Base-by-base conservation (phyloP, 192 early-diverging fungal species). In the Coemansia erecta region DNA sequence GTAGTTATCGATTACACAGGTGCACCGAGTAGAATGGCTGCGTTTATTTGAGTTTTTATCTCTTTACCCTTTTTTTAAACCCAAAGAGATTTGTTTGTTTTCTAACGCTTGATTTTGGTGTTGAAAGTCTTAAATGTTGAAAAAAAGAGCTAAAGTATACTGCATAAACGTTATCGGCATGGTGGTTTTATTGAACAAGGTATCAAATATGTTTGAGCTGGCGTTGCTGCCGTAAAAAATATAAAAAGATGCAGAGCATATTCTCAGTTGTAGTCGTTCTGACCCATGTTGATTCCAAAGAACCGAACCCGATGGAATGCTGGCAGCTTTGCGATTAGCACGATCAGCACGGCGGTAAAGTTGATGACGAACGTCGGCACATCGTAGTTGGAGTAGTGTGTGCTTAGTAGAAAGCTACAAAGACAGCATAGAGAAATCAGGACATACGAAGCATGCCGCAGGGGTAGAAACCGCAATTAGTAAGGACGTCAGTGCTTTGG, bases 331-430 rank as follows among this genome's bases (percentile, higher is more conserved):
- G 94, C 91, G 55, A 95, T 86, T 52, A 97, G 72, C 11, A 93
- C 87, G 28, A 97, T 84, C 26, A 94, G 60, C 17, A 95, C 81
- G 1, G 89, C 89, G 12, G 85, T 82, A 42, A 98, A 85, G 72
- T 97, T 98, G 70, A 98, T 86, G 58, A 86, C 83, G 70, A 98
- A 98, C 15, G 92, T 93, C 24, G 89, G 68, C 3, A 89, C 66
- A 59, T 97, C 92, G 79, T 98, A 98, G 82, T 97, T 90, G 0
- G 93, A 90, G 80, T 97, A 97, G 74, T 97, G 94, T 23, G 93
- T 94, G 76, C 90, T 92, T 35, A 98, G 70, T 48, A 98, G 81
- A 66, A 98, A 98, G 31, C 72, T 75, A 75, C 63, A 66, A 22
- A 37, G 7, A 60, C 86, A 90, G 65, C 13, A 26, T 19, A 22